A percentile compares a stretch with the other conserved stretches of the same genome.
Conservation (phyloP, 2,329 filamentous ascomycete genomes). For the Clarireedia paspali region DNA sequence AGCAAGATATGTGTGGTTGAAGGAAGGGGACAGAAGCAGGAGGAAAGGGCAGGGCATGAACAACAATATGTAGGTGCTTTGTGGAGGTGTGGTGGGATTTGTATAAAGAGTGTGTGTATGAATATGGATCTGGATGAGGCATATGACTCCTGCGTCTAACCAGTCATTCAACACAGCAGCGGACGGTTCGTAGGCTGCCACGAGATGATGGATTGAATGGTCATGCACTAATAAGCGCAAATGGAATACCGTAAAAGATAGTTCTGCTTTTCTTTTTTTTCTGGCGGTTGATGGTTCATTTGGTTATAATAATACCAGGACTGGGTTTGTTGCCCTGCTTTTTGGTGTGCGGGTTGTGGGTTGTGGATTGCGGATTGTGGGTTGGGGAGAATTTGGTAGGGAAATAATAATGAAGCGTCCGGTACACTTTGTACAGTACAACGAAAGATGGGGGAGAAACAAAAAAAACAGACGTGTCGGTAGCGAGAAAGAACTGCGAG, state of each 20-base stretch:
- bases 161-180: slow-evolving; percentile 3
- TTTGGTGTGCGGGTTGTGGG: too few relatives aligned
- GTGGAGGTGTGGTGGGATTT: background rate
- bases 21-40: background rate
- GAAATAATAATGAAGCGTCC: background rate
- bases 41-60: background rate
- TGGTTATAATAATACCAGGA: too few relatives aligned
- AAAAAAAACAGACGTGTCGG: background rate
- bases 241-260: slow-evolving; percentile 1
- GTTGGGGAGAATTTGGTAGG: background rate
- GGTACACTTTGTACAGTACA: too few relatives aligned
- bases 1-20: background rate
- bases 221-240: slow-evolving; percentile 10
- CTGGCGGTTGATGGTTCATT: too few relatives aligned
- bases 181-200: slow-evolving; percentile 10
- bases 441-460: background rate
- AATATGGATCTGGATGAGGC: slow-evolving; percentile 4
- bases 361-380: background rate
- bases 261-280: too few relatives aligned
- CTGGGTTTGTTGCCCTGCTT: too few relatives aligned
- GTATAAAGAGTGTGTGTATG: background rate
- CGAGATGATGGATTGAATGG: slow-evolving; percentile 9
- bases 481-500: background rate
- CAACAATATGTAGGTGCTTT: slow-evolving; percentile 1
- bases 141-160: slow-evolving; percentile 5